Evolutionary conservation across 306 rosid genomes (phyloP), one percentile per base, ranked within the genome.

Genomic region (Sicyos edulis): DNA sequence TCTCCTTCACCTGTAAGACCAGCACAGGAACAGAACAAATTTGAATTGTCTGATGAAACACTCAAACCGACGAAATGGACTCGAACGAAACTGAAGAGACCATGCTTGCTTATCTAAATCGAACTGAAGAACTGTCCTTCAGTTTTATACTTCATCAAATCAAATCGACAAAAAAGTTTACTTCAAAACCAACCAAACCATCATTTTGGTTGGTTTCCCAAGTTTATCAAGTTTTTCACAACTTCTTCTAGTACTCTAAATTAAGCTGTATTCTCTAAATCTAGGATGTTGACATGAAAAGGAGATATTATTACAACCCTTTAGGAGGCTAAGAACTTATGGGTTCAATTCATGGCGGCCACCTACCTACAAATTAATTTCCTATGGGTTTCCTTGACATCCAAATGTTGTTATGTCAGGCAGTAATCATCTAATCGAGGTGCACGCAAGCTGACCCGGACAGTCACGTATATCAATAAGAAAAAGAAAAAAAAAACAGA

Each of bases 1-100:
- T 95, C 86, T 95, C 99, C 88, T 95, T 95, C 21, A 95, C 99
- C 99, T 95, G 86, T 62, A 45, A 32, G 7, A 40, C 9, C 44
- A 32, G 12, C 54, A 29, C 13, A 44, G 34, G 34, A 6, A 29
- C 0, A 49, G 57, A 49, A 21, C 40, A 40, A 42, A 45, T 68
- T 71, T 53, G 26, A 54, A 42, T n/a, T 32, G 70, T 52, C 78
- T 66, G 71, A 78, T 70, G 20, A 44, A 65, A 26, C 63, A 19
- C 8, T 17, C 65, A 24, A 50, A 68, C 54, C 24, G 76, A 11
- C 37, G 10, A 65, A 4, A 40, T 4, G 7, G 26, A 65, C 47
- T 11, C 47, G 14, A 14, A 59, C 11, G 44, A 59, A 26, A 14
- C 20, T 20, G 16, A 29, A 13, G 4, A 26, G 44, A 14, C 47